These are phyloP conservation scores for Amanita molliuscula DNA, from an alignment of 768 basidiomycete genomes.

Conservation along the genomic window DNA sequence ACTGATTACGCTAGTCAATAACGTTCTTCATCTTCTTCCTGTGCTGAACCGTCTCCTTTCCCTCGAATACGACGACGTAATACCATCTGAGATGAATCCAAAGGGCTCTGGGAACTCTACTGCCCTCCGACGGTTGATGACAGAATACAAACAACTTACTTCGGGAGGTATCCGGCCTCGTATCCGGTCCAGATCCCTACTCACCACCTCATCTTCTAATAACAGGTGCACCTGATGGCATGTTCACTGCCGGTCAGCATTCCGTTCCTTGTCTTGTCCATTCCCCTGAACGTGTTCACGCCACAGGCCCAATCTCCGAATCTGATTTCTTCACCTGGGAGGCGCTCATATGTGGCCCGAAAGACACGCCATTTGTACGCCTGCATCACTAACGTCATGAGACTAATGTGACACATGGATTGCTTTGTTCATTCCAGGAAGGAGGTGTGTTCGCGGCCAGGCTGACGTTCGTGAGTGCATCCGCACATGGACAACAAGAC, in stretches of 20 bases:
- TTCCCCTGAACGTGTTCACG: background rate
- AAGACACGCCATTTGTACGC: conserved; percentile 88
- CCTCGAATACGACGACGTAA: background rate
- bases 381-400: background rate
- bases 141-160: conserved; percentile 82
- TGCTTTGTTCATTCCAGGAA: conserved; percentile 42
- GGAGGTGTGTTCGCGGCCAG: conserved; percentile 91
- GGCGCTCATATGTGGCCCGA: conserved; percentile 86
- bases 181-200: background rate
- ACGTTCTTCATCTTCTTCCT: background rate
- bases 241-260: conserved; percentile 80
- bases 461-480: conserved; percentile 73
- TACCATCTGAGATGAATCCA: conserved; percentile 31
- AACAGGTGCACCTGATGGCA: conserved; percentile 79
- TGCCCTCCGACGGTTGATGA: conserved; percentile 82
- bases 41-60: background rate
- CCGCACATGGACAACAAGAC: conserved; percentile 22
- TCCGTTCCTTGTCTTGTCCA: conserved; percentile 5
- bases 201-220: background rate
- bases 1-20: background rate
- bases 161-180: conserved; percentile 45
- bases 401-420: background rate
- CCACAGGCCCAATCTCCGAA: conserved; percentile 75
- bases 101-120: conserved; percentile 51
- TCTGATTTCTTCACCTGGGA: conserved; percentile 96